phyloP scores from a whole-genome alignment of 2,329 filamentous ascomycete species.

The Sporothrix luriei region DNA sequence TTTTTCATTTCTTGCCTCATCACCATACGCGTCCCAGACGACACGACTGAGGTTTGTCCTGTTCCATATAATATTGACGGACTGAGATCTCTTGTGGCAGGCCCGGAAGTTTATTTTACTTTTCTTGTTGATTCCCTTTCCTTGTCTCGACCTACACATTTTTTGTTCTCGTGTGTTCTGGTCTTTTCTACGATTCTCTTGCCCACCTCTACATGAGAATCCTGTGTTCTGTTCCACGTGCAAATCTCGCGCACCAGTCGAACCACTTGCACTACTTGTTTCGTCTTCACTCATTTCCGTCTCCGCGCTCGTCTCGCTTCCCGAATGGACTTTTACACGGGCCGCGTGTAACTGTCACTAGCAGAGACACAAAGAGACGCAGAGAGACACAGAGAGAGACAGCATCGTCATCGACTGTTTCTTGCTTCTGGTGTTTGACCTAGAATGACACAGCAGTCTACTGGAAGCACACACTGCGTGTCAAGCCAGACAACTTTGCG shows the following conservation, averaged over 20 bases:
- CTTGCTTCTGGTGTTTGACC: background rate
- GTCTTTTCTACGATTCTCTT: conserved; percentile 5
- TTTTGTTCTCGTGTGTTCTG: conserved; percentile 4
- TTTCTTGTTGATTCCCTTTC: background rate
- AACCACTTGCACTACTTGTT: background rate
- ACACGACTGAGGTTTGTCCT: background rate
- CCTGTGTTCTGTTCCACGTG: conserved; percentile 28
- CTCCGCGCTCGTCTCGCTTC: background rate
- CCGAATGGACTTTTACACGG: conserved; percentile 19
- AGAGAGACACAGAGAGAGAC: conserved; percentile 2
- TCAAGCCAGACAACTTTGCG: conserved; percentile 1
- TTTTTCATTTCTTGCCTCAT: background rate
- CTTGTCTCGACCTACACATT: background rate
- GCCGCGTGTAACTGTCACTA: conserved; percentile 32
- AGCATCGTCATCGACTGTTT: background rate
- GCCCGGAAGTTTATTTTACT: background rate
- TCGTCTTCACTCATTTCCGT: background rate
- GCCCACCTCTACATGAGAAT: background rate
- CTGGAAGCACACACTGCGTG: background rate
- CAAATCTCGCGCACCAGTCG: background rate
- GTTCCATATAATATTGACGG: conserved; percentile 22
- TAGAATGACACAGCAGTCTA: background rate
- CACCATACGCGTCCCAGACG: background rate
- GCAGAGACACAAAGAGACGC: background rate
- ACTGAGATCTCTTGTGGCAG: conserved; percentile 21